phyloP scores from a whole-genome alignment of 2,329 filamentous ascomycete genomes.

The Fusarium pseudoanthophilum region DNA sequence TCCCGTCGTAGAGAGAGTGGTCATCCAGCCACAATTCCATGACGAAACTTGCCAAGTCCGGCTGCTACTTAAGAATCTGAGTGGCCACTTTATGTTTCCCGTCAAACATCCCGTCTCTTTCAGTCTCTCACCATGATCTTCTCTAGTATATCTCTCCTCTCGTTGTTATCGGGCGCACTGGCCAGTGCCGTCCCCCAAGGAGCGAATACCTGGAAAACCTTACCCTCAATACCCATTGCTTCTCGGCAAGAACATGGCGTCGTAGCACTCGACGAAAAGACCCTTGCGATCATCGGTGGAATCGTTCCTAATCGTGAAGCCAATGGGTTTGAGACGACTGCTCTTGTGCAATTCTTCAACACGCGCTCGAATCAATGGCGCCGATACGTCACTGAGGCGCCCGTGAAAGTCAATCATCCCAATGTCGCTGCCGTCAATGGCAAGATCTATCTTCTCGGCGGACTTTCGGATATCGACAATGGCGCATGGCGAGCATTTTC shows the following conservation, averaged over 20 bases:
- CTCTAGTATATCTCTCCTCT: neutral
- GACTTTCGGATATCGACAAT: slow-evolving; percentile 41
- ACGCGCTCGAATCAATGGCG: slow-evolving; percentile 46
- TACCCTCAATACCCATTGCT: slow-evolving; percentile 39
- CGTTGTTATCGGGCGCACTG: slow-evolving; percentile 4
- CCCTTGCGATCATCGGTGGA: slow-evolving; percentile 44
- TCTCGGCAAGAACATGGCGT: slow-evolving; percentile 46
- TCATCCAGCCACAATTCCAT: slow-evolving; percentile 22
- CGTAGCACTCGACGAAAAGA: slow-evolving; percentile 36
- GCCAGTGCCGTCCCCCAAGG: slow-evolving; percentile 11
- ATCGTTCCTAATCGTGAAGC: slow-evolving; percentile 34
- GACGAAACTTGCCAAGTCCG: slow-evolving; percentile 9
- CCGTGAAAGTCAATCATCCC: slow-evolving; percentile 49
- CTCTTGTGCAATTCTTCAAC: slow-evolving; percentile 48
- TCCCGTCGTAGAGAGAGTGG: neutral
- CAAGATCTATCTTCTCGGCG: slow-evolving; percentile 54
- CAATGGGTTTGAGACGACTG: slow-evolving; percentile 34
- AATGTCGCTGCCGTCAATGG: slow-evolving; percentile 51
- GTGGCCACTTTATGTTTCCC: slow-evolving; percentile 1
- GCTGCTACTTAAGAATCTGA: slow-evolving; percentile 10
- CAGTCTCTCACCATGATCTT: slow-evolving; percentile 6
- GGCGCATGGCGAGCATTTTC: slow-evolving; percentile 43
- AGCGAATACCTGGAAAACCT: slow-evolving; percentile 33
- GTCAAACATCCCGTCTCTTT: neutral
- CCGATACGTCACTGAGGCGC: slow-evolving; percentile 41